Percentiles rank a stretch among this genome's conserved stretches.
Evolutionary conservation across 208 protist genomes (phyloP).

Genomic region (Trypanosoma caninum): DNA sequence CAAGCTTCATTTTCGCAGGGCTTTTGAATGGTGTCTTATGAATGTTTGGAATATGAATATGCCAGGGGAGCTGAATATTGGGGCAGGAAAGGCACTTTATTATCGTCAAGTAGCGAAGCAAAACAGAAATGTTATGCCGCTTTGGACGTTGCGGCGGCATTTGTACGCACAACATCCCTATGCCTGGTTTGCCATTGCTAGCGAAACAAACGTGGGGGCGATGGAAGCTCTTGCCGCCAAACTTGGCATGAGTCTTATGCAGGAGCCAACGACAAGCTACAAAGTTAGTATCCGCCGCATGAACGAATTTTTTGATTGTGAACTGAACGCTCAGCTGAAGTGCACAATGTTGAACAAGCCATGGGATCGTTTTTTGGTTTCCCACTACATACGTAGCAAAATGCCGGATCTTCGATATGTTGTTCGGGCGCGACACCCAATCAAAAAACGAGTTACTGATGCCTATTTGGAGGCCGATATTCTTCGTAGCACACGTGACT

Average conservation of each 20-base stretch:
- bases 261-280: conserved; percentile 81
- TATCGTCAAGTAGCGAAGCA: conserved; percentile 82
- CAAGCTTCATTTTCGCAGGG: conserved; percentile 63
- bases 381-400: conserved; percentile 78
- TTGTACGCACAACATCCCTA: conserved; percentile 83
- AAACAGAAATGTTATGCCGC: conserved; percentile 75
- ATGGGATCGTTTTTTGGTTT: conserved; percentile 85
- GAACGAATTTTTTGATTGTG: conserved; percentile 64
- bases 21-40: conserved; percentile 80
- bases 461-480: conserved; percentile 79
- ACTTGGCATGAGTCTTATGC: conserved; percentile 60
- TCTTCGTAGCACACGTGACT: conserved; percentile 77
- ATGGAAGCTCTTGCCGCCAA: conserved; percentile 46
- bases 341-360: conserved; percentile 65
- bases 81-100: conserved; percentile 75
- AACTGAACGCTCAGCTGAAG: conserved; percentile 83
- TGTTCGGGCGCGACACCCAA: conserved; percentile 77
- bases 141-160: conserved; percentile 81
- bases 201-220: conserved; percentile 46
- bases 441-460: conserved; percentile 82
- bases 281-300: conserved; percentile 53
- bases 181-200: conserved; percentile 85
- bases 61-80: conserved; percentile 88
- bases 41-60: conserved; percentile 91
- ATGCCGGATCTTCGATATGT: conserved; percentile 87